Conservation (phyloP, 2,329 filamentous ascomycete genomes). For the Alternaria postmessia region DNA sequence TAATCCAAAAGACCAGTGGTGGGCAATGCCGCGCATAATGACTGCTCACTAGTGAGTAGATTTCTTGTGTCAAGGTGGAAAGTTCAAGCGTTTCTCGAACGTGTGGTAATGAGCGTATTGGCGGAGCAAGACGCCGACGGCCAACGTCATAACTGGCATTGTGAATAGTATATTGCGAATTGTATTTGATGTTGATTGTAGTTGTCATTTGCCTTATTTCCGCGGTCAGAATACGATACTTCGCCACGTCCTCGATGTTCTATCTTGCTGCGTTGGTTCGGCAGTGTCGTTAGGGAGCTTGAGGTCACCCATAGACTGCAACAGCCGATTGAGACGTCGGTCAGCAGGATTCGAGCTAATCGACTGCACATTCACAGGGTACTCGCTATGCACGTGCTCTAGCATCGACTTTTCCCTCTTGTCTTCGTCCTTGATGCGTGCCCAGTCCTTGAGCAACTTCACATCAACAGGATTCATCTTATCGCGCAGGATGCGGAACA, state of each 20-base stretch:
- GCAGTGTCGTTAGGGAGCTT: neutral
- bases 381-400: too few species aligned
- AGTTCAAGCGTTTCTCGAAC: neutral
- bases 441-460: too few species aligned
- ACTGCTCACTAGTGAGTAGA: neutral
- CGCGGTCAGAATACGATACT: slow-evolving; percentile 1
- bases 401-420: too few species aligned
- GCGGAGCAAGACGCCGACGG: neutral
- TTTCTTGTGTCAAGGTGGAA: neutral
- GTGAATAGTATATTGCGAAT: neutral
- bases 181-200: neutral
- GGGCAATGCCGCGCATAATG: neutral
- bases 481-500: too few species aligned
- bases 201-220: neutral
- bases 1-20: neutral
- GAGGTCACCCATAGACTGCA: too few species aligned
- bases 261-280: neutral
- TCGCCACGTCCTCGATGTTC: slow-evolving; percentile 4
- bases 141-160: neutral
- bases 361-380: too few species aligned
- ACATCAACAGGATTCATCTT: too few species aligned
- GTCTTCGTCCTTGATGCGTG: too few species aligned
- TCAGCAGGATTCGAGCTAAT: too few species aligned
- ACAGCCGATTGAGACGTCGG: too few species aligned
- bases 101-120: neutral